These are phyloP conservation scores for Boletellus sp. DNA, from an alignment of 768 basidiomycete genomes.

Conservation along the genomic window DNA sequence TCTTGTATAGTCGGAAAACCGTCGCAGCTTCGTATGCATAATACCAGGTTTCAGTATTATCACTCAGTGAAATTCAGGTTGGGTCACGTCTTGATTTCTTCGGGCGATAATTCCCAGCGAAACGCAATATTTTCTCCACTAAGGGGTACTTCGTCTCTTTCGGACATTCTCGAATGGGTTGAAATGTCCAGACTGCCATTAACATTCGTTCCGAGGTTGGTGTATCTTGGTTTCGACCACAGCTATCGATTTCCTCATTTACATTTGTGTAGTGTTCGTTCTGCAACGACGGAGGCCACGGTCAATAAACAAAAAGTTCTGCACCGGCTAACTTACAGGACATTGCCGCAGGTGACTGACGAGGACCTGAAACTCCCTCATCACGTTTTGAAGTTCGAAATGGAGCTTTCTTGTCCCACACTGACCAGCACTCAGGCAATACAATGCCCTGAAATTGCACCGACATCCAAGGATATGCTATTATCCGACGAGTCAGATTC, in stretches of 20 bases:
- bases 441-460: neutral
- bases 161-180: constrained; percentile 46
- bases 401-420: constrained; percentile 23
- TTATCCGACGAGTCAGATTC: neutral
- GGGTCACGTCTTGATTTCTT: constrained; percentile 57
- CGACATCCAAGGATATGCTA: neutral
- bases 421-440: neutral
- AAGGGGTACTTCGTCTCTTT: constrained; percentile 37
- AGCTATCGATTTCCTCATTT: neutral
- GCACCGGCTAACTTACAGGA: constrained; percentile 49
- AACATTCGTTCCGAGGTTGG: constrained; percentile 54
- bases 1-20: constrained; percentile 11
- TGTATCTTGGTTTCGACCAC: neutral
- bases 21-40: constrained; percentile 40
- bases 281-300: constrained; percentile 29
- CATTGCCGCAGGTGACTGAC: constrained; percentile 20
- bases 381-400: constrained; percentile 39
- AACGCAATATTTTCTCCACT: constrained; percentile 47
- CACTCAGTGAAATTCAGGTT: constrained; percentile 36
- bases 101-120: constrained; percentile 32
- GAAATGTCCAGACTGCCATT: constrained; percentile 28
- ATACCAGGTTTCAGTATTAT: neutral
- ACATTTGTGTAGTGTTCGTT: constrained; percentile 35
- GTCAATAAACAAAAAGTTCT: constrained; percentile 33
- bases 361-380: constrained; percentile 8